Evolutionary conservation across 306 rosid genomes (phyloP), one percentile per base, ranked within the genome.

Genomic region (Argentina anserina): DNA sequence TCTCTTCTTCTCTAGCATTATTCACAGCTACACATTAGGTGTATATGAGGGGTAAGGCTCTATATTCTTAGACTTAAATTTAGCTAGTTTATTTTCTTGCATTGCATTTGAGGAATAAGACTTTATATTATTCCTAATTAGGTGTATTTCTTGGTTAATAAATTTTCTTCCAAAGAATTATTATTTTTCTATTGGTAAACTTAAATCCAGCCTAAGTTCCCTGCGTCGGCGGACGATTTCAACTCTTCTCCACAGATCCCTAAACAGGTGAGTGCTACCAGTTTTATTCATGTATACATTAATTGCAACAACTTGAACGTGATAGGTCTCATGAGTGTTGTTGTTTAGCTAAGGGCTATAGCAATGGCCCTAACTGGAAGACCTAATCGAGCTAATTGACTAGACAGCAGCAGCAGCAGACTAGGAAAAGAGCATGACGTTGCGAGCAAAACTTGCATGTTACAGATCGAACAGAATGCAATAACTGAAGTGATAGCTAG

Each of bases 391-490:
- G 55, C 21, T 67, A 18, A 23, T 13, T 2, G 43, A 31, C 21
- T 13, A 56, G 34, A 60, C 41, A 17, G 62, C 29, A 28, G n/a
- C 41, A 17, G 62, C 29, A 28, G n/a, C 13, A 25, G 63, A 58
- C 41, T 58, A 13, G 36, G 25, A 73, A 20, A 45, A 23, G 17
- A 47, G 45, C 31, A 61, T 43, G 76, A 73, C 65, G n/a, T n/a
- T n/a, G 49, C 31, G 34, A 72, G 55, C 20, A 58, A 58, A 72
- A 72, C 33, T 45, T 11, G 6, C 21, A 5, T 14, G 3, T 20
- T 36, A 46, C 40, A 36, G 33, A 9, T 36, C 67, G 59, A 25
- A 71, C 29, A 15, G 50, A 56, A 13, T 36, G 64, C 46, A 69
- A 7, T n/a, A 69, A 50, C 14, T 25, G 25, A 13, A 6, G 3